phyloP scores from a whole-genome alignment of 345 rosid genomes.

The Citrus maxima region DNA sequence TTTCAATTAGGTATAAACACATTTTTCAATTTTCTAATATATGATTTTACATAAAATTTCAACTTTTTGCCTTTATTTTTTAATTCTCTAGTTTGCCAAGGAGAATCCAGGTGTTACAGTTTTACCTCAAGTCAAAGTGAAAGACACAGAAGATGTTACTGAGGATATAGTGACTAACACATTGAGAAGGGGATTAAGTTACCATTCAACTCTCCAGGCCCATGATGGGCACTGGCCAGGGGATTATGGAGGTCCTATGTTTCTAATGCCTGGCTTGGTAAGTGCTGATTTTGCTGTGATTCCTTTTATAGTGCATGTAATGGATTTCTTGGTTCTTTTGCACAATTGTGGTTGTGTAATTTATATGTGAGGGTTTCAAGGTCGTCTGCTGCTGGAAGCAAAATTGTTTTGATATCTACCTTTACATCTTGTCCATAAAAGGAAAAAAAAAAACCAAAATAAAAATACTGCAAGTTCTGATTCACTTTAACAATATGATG shows the following conservation, averaged over 20 bases:
- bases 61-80: slow-evolving; percentile 4
- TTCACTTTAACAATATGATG: slow-evolving; percentile 13
- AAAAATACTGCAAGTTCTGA: neutral
- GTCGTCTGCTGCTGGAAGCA: neutral
- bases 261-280: slow-evolving; percentile 93
- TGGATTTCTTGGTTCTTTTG: neutral
- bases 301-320: neutral
- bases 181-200: slow-evolving; percentile 66
- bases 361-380: neutral
- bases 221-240: slow-evolving; percentile 98
- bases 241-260: slow-evolving; percentile 99
- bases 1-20: neutral
- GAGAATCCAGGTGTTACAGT: slow-evolving; percentile 40
- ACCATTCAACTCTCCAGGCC: slow-evolving; percentile 75
- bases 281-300: slow-evolving; percentile 15
- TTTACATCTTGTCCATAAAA: neutral
- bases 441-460: neutral
- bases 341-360: neutral
- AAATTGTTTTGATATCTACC: neutral
- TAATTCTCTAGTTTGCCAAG: slow-evolving; percentile 54
- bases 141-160: slow-evolving; percentile 56
- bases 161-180: slow-evolving; percentile 56
- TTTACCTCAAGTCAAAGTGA: slow-evolving; percentile 52
- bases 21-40: neutral
- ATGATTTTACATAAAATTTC: neutral